A percentile compares a stretch with the other conserved stretches of the same genome.
Conservation (phyloP, 805 yeast genomes). For the Novakomyces olei region DNA sequence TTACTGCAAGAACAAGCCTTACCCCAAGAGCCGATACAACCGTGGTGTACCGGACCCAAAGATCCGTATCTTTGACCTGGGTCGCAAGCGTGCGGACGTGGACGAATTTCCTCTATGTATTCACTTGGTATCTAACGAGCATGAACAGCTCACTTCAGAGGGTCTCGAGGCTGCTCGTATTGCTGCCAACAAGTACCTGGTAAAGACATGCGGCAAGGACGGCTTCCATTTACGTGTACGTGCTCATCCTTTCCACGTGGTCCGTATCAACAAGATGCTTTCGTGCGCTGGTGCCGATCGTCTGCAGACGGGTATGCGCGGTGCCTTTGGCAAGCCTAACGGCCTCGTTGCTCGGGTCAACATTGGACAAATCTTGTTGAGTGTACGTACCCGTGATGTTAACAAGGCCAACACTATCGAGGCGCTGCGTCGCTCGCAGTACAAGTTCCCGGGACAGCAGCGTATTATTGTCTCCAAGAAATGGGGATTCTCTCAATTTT, state of each 20-base stretch:
- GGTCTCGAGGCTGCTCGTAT: constrained; percentile 99
- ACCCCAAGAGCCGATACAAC: constrained; percentile 99
- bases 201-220: constrained; percentile 95
- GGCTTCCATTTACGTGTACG: constrained; percentile 99
- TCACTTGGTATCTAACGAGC: constrained; percentile 97
- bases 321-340: constrained; percentile 99
- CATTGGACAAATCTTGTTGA: constrained; percentile 96
- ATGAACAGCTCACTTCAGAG: constrained; percentile 97
- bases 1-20: constrained; percentile 99
- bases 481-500: constrained; percentile 99
- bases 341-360: constrained; percentile 98
- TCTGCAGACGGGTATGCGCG: constrained; percentile 99
- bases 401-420: constrained; percentile 95
- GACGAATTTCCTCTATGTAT: constrained; percentile 99
- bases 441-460: constrained; percentile 99
- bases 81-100: constrained; percentile 98
- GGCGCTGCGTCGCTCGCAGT: constrained; percentile 99
- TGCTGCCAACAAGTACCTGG: constrained; percentile 98
- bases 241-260: constrained; percentile 99
- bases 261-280: constrained; percentile 99
- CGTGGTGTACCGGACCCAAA: constrained; percentile 99
- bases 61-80: constrained; percentile 97
- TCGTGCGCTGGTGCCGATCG: constrained; percentile 99
- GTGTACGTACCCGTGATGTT: constrained; percentile 94
- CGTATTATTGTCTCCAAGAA: constrained; percentile 97